phyloP scores from a whole-genome alignment of 192 early-diverging fungal species.

The Coemansia sp. region DNA sequence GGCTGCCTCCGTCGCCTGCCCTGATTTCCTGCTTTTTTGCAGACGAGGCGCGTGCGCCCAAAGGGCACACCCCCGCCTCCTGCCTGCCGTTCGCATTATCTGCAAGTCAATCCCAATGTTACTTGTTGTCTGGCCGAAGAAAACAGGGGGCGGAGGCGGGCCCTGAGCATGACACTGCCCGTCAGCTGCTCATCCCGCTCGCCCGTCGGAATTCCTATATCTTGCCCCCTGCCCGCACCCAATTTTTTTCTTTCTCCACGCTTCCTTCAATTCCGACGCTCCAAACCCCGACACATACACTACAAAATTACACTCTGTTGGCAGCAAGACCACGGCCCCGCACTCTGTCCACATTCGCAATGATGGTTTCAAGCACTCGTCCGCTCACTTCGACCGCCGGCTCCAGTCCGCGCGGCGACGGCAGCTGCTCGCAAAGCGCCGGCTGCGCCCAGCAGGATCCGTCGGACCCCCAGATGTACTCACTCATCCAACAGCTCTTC shows the following conservation, averaged over 20 bases:
- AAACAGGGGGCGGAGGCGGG: not conserved
- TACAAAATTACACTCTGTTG: not conserved
- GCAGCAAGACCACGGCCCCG: not conserved
- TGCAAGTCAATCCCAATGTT: slow-evolving; percentile 3
- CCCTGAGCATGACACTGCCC: too few relatives aligned
- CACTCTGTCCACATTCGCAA: not conserved
- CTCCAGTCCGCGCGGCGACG: not conserved
- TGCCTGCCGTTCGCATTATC: not conserved
- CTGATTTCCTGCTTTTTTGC: slow-evolving; percentile 1
- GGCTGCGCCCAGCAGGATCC: not conserved
- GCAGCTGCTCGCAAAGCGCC: not conserved
- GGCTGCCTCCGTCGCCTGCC: too few relatives aligned
- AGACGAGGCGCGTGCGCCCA: not conserved
- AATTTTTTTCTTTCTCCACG: not conserved
- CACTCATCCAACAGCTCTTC: not conserved
- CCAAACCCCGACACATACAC: slow-evolving; percentile 5
- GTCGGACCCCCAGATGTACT: not conserved
- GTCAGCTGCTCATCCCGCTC: not conserved
- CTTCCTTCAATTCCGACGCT: not conserved
- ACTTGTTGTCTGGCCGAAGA: not conserved
- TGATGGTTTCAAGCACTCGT: slow-evolving; percentile 6
- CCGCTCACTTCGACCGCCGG: not conserved
- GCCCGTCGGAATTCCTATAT: slow-evolving; percentile 14
- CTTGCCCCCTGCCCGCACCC: not conserved
- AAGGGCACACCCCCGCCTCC: not conserved